A percentile compares a stretch with the other conserved stretches of the same genome.
These are phyloP conservation scores for Raddia distichophylla DNA, from an alignment of 176 grass and related monocot species.

Conservation along the genomic window DNA sequence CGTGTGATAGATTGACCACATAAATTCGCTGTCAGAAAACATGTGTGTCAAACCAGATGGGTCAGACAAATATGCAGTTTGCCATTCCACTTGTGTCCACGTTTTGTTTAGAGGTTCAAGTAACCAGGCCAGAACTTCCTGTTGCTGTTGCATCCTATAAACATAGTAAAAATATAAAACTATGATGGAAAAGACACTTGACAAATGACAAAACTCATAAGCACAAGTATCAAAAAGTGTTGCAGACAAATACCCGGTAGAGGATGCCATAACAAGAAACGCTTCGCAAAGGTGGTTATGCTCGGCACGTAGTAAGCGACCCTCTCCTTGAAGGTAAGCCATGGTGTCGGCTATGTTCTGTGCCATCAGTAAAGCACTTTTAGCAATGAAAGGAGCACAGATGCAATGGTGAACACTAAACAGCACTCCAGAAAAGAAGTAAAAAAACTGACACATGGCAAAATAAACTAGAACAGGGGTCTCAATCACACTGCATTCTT, in stretches of 20 bases:
- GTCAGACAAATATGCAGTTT: conserved; percentile 89
- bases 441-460: conserved; percentile 18
- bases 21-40: conserved; percentile 76
- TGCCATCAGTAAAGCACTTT: conserved; percentile 35
- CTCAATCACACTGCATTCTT: conserved; percentile 25
- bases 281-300: conserved; percentile 98
- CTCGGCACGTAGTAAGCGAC: conserved; percentile 78
- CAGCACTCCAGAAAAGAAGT: conserved; percentile 7
- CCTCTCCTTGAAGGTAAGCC: conserved; percentile 93
- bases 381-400: conserved; percentile 21
- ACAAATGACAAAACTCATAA: conserved; percentile 6
- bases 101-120: conserved; percentile 90
- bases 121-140: conserved; percentile 94
- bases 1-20: conserved; percentile 96
- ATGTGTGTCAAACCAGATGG: conserved; percentile 71
- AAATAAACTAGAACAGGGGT: conserved; percentile 12
- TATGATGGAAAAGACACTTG: conserved; percentile 21
- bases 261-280: conserved; percentile 95
- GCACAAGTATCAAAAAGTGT: conserved; percentile 30
- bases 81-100: conserved; percentile 90
- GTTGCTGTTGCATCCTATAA: conserved; percentile 90
- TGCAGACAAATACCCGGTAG: conserved; percentile 68
- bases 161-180: conserved; percentile 30
- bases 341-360: conserved; percentile 96
- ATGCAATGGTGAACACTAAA: not conserved